phyloP scores from a whole-genome alignment of 2,329 filamentous ascomycete species.

The Nemania abortiva region DNA sequence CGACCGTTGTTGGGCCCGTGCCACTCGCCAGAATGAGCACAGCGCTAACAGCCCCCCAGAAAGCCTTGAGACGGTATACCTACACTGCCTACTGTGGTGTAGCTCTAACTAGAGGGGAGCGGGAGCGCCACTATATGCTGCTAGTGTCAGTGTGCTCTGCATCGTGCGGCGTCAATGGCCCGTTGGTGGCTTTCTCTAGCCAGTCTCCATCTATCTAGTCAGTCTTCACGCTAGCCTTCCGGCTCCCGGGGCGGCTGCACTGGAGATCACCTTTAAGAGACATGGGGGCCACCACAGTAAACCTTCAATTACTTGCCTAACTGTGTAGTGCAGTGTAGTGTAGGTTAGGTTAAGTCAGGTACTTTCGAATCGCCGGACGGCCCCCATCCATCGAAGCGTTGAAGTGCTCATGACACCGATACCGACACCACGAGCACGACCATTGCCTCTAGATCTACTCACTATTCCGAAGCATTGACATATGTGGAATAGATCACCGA shows the following conservation, averaged over 20 bases:
- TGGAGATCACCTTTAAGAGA: constrained; percentile 15
- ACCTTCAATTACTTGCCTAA: not conserved
- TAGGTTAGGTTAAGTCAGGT: too few species aligned
- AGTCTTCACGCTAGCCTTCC: constrained; percentile 9
- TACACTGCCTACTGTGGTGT: not conserved
- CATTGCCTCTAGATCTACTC: not conserved
- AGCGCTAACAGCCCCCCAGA: not conserved
- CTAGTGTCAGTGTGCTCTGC: not conserved
- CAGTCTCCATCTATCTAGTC: not conserved
- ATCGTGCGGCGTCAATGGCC: constrained; percentile 17
- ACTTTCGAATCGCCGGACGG: not conserved
- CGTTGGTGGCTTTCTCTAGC: constrained; percentile 14
- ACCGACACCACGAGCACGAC: too few species aligned
- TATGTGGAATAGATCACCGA: constrained; percentile 7
- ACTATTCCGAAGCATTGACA: constrained; percentile 4
- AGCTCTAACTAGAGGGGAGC: not conserved
- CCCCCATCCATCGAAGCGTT: not conserved
- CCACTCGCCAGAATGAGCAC: constrained; percentile 8
- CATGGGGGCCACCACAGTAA: constrained; percentile 3
- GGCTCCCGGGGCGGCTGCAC: constrained; percentile 11
- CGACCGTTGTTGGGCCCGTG: constrained; percentile 11
- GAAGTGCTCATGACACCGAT: constrained; percentile 14
- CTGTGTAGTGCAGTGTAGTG: too few species aligned
- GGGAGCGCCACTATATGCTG: not conserved
- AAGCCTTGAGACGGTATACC: not conserved